Evolutionary conservation across 805 yeast genomes (phyloP), one percentile per base, ranked within the genome.

Genomic region (Barnettozyma populi): DNA sequence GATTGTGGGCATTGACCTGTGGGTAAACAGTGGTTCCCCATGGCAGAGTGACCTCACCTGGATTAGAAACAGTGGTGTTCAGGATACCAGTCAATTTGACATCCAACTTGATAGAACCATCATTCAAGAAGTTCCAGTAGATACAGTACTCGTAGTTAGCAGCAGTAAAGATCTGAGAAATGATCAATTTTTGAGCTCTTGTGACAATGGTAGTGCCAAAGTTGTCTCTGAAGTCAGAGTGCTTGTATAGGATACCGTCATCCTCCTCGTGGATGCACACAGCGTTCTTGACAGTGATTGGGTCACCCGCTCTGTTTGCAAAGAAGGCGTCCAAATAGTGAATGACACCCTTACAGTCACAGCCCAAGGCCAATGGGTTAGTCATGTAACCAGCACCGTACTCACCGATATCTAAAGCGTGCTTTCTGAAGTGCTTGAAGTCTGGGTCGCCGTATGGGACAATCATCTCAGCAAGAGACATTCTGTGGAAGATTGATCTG

Each of bases 371-470:
- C 54, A 86, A 73, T 31, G 90, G 86, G 68, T 86, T 86, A 46
- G 94, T 82, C 82, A 86, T 80, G 71, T 80, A 79, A 61, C 94
- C 94, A 52, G 90, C 92, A 70, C 94, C 94, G 64, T 85, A 85
- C 66, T 86, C 94, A 65, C 94, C 94, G 56, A 86, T 80, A 68
- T 86, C 94, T 67, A 86, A 79, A 39, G 94, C 94, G 60, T 86
- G 94, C 68, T 86, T 86, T 70, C 94, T 76, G 62, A 85, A 90
- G 64, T 85, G 92, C 47, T 90, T 90, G 69, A 75, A 80, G 55
- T 79, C 84, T 49, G 94, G 94, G 52, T 74, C 73, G 47, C 94
- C 94, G 61, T 86, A 86, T 21, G 94, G 94, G 50, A 86, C 94
- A 68, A 86, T 82, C 92, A 86, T 85, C 70, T 85, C 94, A 35